A percentile compares a stretch with the other conserved stretches of the same genome.
Conservation (phyloP, 2,329 filamentous ascomycete species). For the Fusarium liriodendri region DNA sequence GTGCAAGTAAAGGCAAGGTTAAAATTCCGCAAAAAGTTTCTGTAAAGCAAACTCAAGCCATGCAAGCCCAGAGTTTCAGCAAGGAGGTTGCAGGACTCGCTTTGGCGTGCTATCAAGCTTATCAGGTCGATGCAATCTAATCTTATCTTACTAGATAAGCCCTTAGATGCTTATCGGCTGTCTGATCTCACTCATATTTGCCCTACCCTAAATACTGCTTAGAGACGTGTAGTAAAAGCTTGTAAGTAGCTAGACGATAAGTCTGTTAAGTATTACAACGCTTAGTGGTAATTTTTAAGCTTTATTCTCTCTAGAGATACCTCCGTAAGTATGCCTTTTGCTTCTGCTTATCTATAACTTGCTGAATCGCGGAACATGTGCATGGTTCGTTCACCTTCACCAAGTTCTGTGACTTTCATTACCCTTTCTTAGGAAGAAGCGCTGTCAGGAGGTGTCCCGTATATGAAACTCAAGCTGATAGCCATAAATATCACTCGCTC, state of each 20-base stretch:
- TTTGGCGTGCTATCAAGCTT: background rate
- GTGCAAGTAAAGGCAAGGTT: background rate
- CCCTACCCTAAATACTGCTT: background rate
- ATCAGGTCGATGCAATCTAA: background rate
- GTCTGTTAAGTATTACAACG: too few species aligned
- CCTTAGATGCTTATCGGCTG: background rate
- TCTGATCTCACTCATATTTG: background rate
- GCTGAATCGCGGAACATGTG: too few species aligned
- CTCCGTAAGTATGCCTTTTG: too few species aligned
- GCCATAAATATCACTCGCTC: too few species aligned
- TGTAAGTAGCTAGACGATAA: too few species aligned
- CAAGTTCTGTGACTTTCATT: too few species aligned
- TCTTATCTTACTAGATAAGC: too few species aligned
- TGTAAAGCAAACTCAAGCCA: background rate
- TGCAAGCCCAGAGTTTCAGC: background rate
- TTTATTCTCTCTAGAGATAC: too few species aligned
- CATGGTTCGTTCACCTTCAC: too few species aligned
- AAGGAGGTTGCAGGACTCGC: background rate
- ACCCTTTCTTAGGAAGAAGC: too few species aligned
- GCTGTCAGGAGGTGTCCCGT: background rate
- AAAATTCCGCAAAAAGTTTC: background rate
- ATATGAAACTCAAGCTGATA: too few species aligned
- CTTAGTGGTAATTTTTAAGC: accelerated
- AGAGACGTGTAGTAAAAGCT: background rate
- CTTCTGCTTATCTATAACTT: too few species aligned